Evolutionary conservation across 371 early-diverging fungal species (phyloP), one percentile per base, ranked within the genome.

Genomic region (Basidiobolus meristosporus): DNA sequence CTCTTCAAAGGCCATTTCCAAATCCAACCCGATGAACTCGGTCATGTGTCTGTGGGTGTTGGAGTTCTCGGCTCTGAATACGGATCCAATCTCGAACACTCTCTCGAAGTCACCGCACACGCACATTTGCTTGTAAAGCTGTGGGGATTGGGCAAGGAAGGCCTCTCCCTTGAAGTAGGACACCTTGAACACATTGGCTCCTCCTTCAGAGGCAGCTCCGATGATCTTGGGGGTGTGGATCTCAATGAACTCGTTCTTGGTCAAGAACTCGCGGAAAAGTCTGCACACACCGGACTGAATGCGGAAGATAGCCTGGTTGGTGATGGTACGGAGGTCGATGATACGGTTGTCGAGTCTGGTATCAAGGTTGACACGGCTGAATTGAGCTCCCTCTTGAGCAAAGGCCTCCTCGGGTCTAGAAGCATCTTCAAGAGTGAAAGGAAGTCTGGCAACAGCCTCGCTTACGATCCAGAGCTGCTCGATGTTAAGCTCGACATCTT

Each of bases 71-170:
- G 99, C 99, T 54, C 99, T 84, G 82, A 98, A 99, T 30, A 98
- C 99, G 63, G 98, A 98, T 11, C 82, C 99, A 49, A 99, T 93
- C 62, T 99, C 99, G 64, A 81, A 99, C 10, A 99, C 99, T 18
- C 84, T 75, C 45, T 90, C 96, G 51, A 98, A 88, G 57, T 98
- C 99, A 39, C 97, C 81, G 52, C 90, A 88, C 51, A 99, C 88
- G 52, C 86, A 86, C 95, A 98, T 97, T 64, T 99, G 99, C 78
- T 99, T 99, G 73, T 97, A 97, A 40, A 99, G 72, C 70, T 99
- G 99, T 38, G 99, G 99, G 15, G 96, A 93, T 63, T 99, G 99
- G 20, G 99, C 98, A 36, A 99, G 68, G 64, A 59, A 98, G 1
- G 99, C 99, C 62, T 39, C 56, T 70, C 80, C 63, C 56, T 97